These are phyloP conservation scores for Fusarium incarnatum DNA, from an alignment of 2,329 filamentous ascomycete genomes.

Conservation along the genomic window DNA sequence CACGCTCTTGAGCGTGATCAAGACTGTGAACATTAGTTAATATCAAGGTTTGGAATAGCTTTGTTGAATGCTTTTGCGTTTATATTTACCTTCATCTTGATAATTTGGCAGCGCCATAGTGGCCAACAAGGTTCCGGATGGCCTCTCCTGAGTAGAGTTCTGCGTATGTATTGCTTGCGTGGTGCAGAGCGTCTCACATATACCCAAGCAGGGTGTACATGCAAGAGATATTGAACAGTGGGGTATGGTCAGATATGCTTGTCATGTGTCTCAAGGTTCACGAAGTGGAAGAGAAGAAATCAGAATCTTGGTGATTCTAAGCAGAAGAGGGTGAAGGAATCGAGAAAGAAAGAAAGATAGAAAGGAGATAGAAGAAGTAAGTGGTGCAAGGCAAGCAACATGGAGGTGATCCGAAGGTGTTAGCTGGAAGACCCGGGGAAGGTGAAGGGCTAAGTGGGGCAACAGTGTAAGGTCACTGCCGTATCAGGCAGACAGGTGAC, in stretches of 20 bases:
- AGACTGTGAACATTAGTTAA: slow-evolving; percentile 44
- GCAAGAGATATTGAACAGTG: slow-evolving; percentile 15
- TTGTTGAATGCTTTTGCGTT: not conserved
- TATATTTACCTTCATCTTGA: slow-evolving; percentile 42
- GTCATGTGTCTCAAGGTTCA: not conserved
- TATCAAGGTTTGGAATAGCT: not conserved
- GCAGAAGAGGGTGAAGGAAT: not conserved
- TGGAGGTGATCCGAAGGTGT: slow-evolving; percentile 34
- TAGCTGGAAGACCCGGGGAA: slow-evolving; percentile 36
- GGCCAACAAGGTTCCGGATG: not conserved
- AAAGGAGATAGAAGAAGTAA: slow-evolving; percentile 21
- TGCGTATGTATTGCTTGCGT: not conserved
- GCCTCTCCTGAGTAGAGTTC: not conserved
- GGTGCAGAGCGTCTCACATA: slow-evolving; percentile 30
- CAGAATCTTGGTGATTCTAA: not conserved
- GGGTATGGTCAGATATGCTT: slow-evolving; percentile 23
- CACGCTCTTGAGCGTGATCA: slow-evolving; percentile 48
- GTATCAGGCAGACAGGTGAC: slow-evolving; percentile 49
- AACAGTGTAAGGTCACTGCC: slow-evolving; percentile 44
- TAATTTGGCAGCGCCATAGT: slow-evolving; percentile 45
- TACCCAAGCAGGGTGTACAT: slow-evolving; percentile 16
- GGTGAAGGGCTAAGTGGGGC: slow-evolving; percentile 49
- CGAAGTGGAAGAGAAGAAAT: not conserved
- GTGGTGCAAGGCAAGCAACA: slow-evolving; percentile 20
- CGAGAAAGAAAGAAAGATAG: not conserved